phyloP scores from a whole-genome alignment of 2,329 filamentous ascomycete genomes.

The Fusarium sp. region DNA sequence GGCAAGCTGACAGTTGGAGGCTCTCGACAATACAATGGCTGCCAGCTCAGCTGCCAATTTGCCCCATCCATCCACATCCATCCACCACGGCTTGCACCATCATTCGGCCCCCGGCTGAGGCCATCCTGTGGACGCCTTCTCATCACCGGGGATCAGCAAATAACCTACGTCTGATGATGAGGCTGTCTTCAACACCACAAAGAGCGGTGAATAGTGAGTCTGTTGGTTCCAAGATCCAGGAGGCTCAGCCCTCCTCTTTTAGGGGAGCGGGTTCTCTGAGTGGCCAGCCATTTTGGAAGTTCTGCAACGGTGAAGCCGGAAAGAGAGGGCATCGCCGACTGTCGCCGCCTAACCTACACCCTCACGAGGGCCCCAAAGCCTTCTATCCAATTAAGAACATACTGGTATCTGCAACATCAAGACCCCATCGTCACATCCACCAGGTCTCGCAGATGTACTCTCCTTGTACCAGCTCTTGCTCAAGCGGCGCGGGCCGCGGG shows the following conservation, averaged over 20 bases:
- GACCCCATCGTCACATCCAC: not conserved
- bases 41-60: not conserved
- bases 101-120: conserved; percentile 1
- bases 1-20: not conserved
- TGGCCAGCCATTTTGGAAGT: not conserved
- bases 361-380: not conserved
- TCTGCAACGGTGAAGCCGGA: not conserved
- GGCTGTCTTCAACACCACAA: not conserved
- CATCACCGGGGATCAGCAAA: conserved; percentile 2
- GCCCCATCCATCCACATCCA: not conserved
- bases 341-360: conserved; percentile 7
- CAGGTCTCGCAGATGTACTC: not conserved
- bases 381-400: not conserved
- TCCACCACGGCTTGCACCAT: conserved; percentile 2
- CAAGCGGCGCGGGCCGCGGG: not conserved
- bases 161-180: not conserved
- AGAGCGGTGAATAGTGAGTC: not conserved
- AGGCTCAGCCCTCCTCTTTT: conserved; percentile 4
- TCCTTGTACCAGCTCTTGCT: not conserved
- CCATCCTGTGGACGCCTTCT: conserved; percentile 10
- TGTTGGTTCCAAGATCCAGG: not conserved
- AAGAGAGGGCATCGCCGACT: not conserved
- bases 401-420: not conserved
- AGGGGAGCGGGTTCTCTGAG: not conserved
- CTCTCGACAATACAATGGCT: not conserved